Evolutionary conservation across 768 basidiomycete genomes (phyloP).

Genomic region (Amanita rubescens): DNA sequence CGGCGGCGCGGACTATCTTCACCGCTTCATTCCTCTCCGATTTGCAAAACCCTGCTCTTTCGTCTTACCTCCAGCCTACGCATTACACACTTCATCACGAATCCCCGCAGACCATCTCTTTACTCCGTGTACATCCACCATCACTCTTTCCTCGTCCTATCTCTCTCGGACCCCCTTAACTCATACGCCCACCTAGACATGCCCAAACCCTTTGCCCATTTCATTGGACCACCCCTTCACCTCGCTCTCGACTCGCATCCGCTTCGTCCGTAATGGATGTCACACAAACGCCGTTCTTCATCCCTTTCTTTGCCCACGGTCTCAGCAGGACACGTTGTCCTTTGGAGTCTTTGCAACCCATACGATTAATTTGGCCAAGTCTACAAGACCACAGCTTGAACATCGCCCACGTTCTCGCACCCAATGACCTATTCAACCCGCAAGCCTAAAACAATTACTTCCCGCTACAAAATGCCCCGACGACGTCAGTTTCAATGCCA

Average conservation of each 20-base stretch:
- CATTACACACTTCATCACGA: conserved; percentile 54
- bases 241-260: conserved; percentile 70
- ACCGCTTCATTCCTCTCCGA: too few species aligned
- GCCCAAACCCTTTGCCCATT: conserved; percentile 79
- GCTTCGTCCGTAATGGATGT: conserved; percentile 61
- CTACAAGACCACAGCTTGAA: too few species aligned
- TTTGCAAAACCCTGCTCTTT: conserved; percentile 28
- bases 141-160: conserved; percentile 64
- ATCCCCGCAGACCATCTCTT: conserved; percentile 52
- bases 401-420: too few species aligned
- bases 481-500: too few species aligned
- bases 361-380: too few species aligned
- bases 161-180: conserved; percentile 74
- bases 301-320: conserved; percentile 42
- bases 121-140: conserved; percentile 53
- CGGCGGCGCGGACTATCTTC: too few species aligned
- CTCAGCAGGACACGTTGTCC: conserved; percentile 37
- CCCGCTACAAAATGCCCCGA: too few species aligned
- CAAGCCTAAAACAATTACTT: too few species aligned
- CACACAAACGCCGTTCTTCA: conserved; percentile 59
- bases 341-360: conserved; percentile 87
- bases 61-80: conserved; percentile 52
- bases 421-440: too few species aligned
- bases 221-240: conserved; percentile 69
- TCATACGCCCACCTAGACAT: conserved; percentile 79